A percentile compares a stretch with the other conserved stretches of the same genome.
Conservation (phyloP, 106 monocot species). For the Triglochin maritima region DNA sequence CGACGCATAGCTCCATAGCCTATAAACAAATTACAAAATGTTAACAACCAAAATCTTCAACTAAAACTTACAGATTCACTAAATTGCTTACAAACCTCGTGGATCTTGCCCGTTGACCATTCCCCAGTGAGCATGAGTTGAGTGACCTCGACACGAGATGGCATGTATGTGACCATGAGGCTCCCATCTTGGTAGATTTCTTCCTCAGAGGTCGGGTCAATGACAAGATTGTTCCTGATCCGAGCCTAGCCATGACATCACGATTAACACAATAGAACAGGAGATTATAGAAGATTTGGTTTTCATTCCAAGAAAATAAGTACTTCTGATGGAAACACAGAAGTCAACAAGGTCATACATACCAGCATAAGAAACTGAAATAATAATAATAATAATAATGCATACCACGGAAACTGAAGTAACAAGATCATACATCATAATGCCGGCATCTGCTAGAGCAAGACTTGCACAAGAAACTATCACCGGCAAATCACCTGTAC, state of each 20-base stretch:
- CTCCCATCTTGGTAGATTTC: conserved; percentile 79
- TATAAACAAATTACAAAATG: conserved; percentile 8
- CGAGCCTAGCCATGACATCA: conserved; percentile 33
- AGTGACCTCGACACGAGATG: conserved; percentile 68
- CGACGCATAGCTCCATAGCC: conserved; percentile 90
- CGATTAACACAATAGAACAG: neutral
- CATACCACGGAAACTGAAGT: conserved; percentile 82
- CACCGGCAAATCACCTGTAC: conserved; percentile 75
- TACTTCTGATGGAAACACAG: neutral
- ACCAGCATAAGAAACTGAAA: too few species aligned
- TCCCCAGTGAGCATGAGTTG: conserved; percentile 86
- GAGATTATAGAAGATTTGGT: too few species aligned
- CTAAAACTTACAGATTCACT: too few species aligned
- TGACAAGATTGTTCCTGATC: conserved; percentile 66
- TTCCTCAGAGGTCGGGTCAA: conserved; percentile 82
- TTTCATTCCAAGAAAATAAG: neutral
- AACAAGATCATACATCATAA: conserved; percentile 93
- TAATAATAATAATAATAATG: too few species aligned
- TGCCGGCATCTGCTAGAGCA: conserved; percentile 95
- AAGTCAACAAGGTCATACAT: neutral
- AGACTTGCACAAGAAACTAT: conserved; percentile 94
- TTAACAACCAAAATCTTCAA: too few species aligned
- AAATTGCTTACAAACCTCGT: conserved; percentile 36
- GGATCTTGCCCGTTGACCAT: conserved; percentile 70
- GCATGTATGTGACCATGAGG: conserved; percentile 74